Base-by-base conservation (phyloP, 2,329 filamentous ascomycete species). In the Phialophora expanda region DNA sequence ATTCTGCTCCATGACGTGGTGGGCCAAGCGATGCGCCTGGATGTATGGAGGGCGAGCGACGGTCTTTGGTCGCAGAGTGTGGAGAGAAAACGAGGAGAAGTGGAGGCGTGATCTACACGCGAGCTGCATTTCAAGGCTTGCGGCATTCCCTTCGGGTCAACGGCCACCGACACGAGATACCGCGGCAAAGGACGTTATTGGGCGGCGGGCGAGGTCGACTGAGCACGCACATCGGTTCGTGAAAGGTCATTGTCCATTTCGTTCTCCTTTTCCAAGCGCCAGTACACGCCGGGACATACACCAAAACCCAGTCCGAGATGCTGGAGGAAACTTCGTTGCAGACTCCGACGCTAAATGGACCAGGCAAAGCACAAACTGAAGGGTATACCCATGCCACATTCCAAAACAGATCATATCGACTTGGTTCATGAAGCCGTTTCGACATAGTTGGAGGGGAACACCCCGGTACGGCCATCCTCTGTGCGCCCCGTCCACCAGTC, bases 401-500 rank as follows among this genome's bases (percentile, higher is more conserved):
- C 3, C 48, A 50, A 62, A 28, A 22, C 57, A 58, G 17, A 53
- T 57, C 41, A 46, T 22, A 53, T 51, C 22, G 24, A 22, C 34
- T 8, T 20, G 22, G 17, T 51, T 71, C 61, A 71, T 28, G 69
- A 55, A 22, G 68, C 66, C 26, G 71, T 69, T 56, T 72, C 70
- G 34, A 73, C 67, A 59, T 73, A 73, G 56, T 73, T 73, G 24
- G 66, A 69, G 48, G 95, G 95, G 79, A 99, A 99, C 71, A 97
- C 96, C 44, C 95, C 95, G 62, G 93, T 91, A 72, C 88, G 86
- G 9, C 71, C 71, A 70, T 88, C 86, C 32, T 93, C 93, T 74
- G 97, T 89, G 79, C 90, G 89, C 28, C 95, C 95, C 20, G 94
- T 98, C 95, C 94, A 98, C 94, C 94, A 98, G 77, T 98, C 94